phyloP scores from a whole-genome alignment of 345 rosid species.

The Erodium maritimum region DNA sequence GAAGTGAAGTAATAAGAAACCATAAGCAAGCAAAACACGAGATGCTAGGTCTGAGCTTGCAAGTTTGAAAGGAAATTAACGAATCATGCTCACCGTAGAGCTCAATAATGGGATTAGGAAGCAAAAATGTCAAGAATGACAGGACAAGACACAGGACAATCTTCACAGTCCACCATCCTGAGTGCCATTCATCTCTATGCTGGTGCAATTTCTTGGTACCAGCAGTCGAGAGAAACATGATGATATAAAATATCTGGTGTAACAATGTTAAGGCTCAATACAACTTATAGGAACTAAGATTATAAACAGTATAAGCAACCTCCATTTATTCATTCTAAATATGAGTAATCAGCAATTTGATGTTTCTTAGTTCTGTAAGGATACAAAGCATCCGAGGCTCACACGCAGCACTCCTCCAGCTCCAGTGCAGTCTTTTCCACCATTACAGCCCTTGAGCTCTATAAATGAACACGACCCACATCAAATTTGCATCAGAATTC shows the following conservation, averaged over 20 bases:
- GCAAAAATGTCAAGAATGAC: slow-evolving; percentile 50
- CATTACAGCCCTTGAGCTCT: slow-evolving; percentile 63
- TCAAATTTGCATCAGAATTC: slow-evolving; percentile 1
- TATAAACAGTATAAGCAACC: neutral
- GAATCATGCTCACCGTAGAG: slow-evolving; percentile 55
- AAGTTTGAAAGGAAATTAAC: neutral
- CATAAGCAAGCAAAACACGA: neutral
- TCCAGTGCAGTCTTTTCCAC: slow-evolving; percentile 70
- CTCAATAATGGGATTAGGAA: slow-evolving; percentile 55
- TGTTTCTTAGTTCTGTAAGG: slow-evolving; percentile 24
- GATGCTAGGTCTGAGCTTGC: neutral
- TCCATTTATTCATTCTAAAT: neutral
- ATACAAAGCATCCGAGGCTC: slow-evolving; percentile 96
- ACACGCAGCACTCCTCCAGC: slow-evolving; percentile 88
- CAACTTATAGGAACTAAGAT: neutral
- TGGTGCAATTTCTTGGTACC: slow-evolving; percentile 49
- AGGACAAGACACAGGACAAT: slow-evolving; percentile 50
- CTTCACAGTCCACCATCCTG: slow-evolving; percentile 91
- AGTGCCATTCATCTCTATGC: slow-evolving; percentile 74
- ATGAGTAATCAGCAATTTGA: neutral
- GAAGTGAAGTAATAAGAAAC: neutral
- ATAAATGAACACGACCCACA: slow-evolving; percentile 9
- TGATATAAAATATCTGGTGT: slow-evolving; percentile 46
- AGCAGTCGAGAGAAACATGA: slow-evolving; percentile 69
- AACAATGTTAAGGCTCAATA: slow-evolving; percentile 13